Conservation (phyloP, 768 basidiomycete genomes). For the Boletales sp. region DNA sequence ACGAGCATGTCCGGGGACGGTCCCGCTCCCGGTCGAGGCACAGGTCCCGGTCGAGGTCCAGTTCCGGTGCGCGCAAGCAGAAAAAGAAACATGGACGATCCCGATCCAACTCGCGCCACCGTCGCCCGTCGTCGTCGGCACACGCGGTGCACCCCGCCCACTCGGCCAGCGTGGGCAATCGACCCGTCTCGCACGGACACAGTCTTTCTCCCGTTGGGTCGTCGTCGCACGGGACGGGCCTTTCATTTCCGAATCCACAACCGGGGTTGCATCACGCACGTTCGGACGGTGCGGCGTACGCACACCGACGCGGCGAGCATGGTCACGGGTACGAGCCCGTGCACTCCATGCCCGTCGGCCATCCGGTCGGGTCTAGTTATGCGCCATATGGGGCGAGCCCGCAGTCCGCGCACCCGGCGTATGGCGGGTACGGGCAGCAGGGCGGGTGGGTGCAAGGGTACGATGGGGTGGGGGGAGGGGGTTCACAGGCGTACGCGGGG, state of each 20-base stretch:
- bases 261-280: not conserved
- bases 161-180: not conserved
- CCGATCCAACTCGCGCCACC: too few species aligned
- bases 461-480: not conserved
- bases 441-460: not conserved
- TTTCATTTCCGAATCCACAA: not conserved
- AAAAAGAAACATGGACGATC: too few species aligned
- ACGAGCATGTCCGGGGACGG: not conserved
- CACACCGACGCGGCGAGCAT: not conserved
- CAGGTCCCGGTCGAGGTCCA: conserved; percentile 5
- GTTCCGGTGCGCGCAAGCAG: conserved; percentile 1
- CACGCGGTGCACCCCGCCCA: too few species aligned
- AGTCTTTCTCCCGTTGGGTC: not conserved
- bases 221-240: not conserved
- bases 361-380: not conserved
- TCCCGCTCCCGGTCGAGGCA: conserved; percentile 13
- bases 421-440: not conserved
- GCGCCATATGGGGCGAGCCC: not conserved
- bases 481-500: not conserved
- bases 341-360: conserved; percentile 1
- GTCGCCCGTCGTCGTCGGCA: not conserved
- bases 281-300: not conserved
- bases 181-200: not conserved
- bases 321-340: conserved; percentile 1
- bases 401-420: not conserved